Conservation (phyloP, 495 filamentous ascomycete genomes). For the Astrocystis sublimbata region DNA sequence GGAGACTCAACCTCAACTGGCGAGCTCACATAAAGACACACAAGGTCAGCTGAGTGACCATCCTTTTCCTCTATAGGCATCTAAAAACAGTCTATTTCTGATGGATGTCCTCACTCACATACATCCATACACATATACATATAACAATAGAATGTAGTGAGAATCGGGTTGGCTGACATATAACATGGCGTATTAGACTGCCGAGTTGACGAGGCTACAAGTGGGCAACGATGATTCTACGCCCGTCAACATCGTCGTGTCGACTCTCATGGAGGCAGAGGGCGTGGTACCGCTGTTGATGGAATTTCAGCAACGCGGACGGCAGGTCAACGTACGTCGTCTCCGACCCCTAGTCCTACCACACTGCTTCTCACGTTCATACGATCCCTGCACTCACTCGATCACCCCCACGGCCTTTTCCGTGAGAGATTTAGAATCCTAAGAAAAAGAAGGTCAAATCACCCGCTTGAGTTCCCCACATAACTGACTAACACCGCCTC, state of each 20-base stretch:
- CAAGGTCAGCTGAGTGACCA: constrained; percentile 69
- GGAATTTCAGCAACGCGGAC: constrained; percentile 53
- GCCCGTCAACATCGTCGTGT: constrained; percentile 69
- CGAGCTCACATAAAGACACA: constrained; percentile 86
- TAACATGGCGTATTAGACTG: constrained; percentile 53
- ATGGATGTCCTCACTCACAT: too few relatives aligned
- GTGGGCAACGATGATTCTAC: constrained; percentile 54
- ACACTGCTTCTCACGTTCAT: background rate
- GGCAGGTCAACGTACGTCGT: constrained; percentile 58
- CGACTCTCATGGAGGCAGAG: constrained; percentile 77
- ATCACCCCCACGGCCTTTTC: too few relatives aligned
- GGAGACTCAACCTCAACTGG: constrained; percentile 64
- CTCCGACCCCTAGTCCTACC: background rate
- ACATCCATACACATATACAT: constrained; percentile 1
- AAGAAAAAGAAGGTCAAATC: too few relatives aligned
- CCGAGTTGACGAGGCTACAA: constrained; percentile 72
- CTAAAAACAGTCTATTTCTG: background rate
- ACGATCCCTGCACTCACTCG: too few relatives aligned
- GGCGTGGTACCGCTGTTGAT: constrained; percentile 61
- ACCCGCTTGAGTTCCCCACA: too few relatives aligned
- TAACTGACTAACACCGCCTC: background rate
- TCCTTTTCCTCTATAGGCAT: too few relatives aligned
- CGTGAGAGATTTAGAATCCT: too few relatives aligned
- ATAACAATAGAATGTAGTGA: too few relatives aligned
- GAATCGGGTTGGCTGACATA: constrained; percentile 8